Evolutionary conservation across 495 filamentous ascomycete genomes (phyloP).

Genomic region (Aspergillus ellipticus): DNA sequence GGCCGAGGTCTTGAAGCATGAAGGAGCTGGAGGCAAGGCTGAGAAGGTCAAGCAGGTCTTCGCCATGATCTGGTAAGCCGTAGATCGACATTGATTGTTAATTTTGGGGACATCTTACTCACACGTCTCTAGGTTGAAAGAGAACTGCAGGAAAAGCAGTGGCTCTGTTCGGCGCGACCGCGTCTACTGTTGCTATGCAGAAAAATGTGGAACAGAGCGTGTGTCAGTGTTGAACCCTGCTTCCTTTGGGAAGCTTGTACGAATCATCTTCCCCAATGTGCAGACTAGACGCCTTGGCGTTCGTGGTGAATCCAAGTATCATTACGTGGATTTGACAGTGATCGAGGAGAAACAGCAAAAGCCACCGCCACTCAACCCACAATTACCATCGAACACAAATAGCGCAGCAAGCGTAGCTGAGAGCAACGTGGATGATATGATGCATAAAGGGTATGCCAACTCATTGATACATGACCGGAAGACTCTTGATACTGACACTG

Average conservation of each 20-base stretch:
- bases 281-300: constrained; percentile 90
- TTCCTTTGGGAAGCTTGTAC: constrained; percentile 94
- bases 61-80: constrained; percentile 90
- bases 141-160: constrained; percentile 74
- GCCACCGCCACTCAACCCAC: constrained; percentile 26
- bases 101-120: constrained; percentile 9
- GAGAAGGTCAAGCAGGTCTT: constrained; percentile 96
- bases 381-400: constrained; percentile 21
- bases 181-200: constrained; percentile 91
- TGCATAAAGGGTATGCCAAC: constrained; percentile 33
- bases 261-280: constrained; percentile 91
- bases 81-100: neutral
- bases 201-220: constrained; percentile 82
- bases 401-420: constrained; percentile 18
- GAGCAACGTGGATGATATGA: constrained; percentile 24
- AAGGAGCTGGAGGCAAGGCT: constrained; percentile 68
- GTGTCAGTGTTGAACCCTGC: constrained; percentile 93
- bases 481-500: constrained; percentile 1
- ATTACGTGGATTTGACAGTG: constrained; percentile 86
- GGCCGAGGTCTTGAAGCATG: constrained; percentile 66
- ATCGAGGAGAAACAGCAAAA: constrained; percentile 48
- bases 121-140: constrained; percentile 63
- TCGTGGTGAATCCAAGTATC: constrained; percentile 96
- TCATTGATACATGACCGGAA: neutral
- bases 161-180: constrained; percentile 85